Evolutionary conservation across 805 yeast genomes (phyloP), one percentile per base, ranked within the genome.

Genomic region (Kluyveromyces starmeri): DNA sequence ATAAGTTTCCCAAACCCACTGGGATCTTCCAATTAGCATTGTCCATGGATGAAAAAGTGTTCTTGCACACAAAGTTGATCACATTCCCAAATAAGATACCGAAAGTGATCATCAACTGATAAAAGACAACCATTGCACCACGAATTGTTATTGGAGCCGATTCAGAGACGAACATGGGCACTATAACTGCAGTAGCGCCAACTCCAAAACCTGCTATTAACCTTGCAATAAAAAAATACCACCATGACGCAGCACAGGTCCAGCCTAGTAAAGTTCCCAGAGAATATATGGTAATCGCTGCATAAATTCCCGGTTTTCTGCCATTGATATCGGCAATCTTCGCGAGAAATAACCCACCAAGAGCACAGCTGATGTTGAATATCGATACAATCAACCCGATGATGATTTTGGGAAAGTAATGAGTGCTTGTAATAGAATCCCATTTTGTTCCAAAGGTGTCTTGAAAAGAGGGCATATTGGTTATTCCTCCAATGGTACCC

Each of bases 401-500:
- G 42, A 68, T 48, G 16, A 61, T 61, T 37, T 63, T 60, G 4
- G 70, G 57, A 27, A 70, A 51, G 35, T 51, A 48, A 45, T 55
- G 51, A 3, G 48, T 58, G 9, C 53, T 38, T 27, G 60, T 45
- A 1, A 43, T 20, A 38, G 62, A 58, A 34, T 60, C 41, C 2
- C 34, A 20, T 13, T 23, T 7, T 30, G 59, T 55, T 40, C 81
- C 83, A 46, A 77, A 76, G 42, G 76, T 63, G 9, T 50, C 38
- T 34, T 58, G 51, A 52, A 68, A 77, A 42, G 75, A 75, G 14
- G 65, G 48, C 78, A 77, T 68, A 48, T 74, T 71, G 20, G 76
- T 71, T 41, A 78, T 70, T 36, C 84, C 83, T n/a, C 82, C 76
- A 50, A 79, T 75, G 37, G 80, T 76, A 50, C 85, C 85, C 24